Conservation (phyloP, 805 yeast species). For the Phaffomyces opuntiae region DNA sequence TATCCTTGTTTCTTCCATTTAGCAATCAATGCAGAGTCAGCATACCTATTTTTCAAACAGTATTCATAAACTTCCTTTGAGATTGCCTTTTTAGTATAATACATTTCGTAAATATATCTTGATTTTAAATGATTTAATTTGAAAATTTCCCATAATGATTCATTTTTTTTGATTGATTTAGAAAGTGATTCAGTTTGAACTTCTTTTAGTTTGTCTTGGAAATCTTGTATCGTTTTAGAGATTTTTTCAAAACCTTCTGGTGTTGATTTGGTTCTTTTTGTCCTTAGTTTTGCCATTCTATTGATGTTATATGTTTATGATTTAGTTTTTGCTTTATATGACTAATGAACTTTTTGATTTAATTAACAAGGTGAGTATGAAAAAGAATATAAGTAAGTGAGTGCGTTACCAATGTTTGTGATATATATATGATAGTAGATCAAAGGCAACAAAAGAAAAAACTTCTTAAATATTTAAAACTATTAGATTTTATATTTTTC, state of each 20-base stretch:
- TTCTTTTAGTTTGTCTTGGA: conserved; percentile 50
- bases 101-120: conserved; percentile 66
- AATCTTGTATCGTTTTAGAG: conserved; percentile 56
- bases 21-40: conserved; percentile 67
- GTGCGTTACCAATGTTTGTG: too few relatives aligned
- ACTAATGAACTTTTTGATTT: too few relatives aligned
- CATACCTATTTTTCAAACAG: conserved; percentile 59
- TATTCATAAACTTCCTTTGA: conserved; percentile 65
- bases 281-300: conserved; percentile 39
- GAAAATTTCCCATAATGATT: conserved; percentile 62
- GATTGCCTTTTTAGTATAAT: conserved; percentile 64
- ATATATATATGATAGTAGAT: too few relatives aligned
- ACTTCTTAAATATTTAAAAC: too few relatives aligned
- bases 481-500: too few relatives aligned
- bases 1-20: conserved; percentile 84
- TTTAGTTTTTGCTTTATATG: too few relatives aligned
- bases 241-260: conserved; percentile 73
- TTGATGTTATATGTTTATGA: too few relatives aligned
- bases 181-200: conserved; percentile 34
- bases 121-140: conserved; percentile 70
- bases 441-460: too few relatives aligned
- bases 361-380: too few relatives aligned
- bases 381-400: too few relatives aligned
- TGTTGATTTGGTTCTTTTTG: conserved; percentile 40
- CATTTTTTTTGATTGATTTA: conserved; percentile 40